phyloP scores from a whole-genome alignment of 2,329 filamentous ascomycete species.

The Xylariaceae sp. region DNA sequence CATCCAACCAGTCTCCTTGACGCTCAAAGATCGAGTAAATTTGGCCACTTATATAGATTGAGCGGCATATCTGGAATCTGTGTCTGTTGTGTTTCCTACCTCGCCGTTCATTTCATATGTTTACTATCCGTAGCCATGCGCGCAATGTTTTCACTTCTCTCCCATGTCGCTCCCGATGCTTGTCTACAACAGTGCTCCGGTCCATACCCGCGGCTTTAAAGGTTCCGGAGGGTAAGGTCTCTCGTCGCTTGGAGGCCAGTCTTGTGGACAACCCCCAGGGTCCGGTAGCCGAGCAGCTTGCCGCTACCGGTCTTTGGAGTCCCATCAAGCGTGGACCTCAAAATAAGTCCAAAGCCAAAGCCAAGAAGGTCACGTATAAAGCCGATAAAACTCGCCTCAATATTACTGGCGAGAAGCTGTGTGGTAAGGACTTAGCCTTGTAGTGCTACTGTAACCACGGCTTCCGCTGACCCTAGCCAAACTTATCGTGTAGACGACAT shows the following conservation, averaged over 20 bases:
- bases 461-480: not conserved
- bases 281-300: conserved; percentile 18
- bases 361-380: too few relatives aligned
- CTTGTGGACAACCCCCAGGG: too few relatives aligned
- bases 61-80: too few relatives aligned
- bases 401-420: conserved; percentile 47
- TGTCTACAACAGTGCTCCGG: conserved; percentile 7
- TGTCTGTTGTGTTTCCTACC: too few relatives aligned
- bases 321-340: too few relatives aligned
- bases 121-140: conserved; percentile 18
- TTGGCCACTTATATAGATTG: too few relatives aligned
- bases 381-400: conserved; percentile 47
- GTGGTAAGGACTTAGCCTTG: conserved; percentile 32
- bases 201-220: too few relatives aligned
- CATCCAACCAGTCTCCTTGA: too few relatives aligned
- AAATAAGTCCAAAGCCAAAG: not conserved
- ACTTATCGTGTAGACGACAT: conserved; percentile 57
- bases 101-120: conserved; percentile 21
- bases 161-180: conserved; percentile 3
- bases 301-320: conserved; percentile 15
- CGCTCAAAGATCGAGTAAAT: too few relatives aligned
- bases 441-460: conserved; percentile 2
- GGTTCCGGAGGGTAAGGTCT: too few relatives aligned
- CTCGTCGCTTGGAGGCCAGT: too few relatives aligned
- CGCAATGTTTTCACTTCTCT: conserved; percentile 12